Base-by-base conservation (phyloP, 768 basidiomycete species). In the Strobilomyces dryophilus region DNA sequence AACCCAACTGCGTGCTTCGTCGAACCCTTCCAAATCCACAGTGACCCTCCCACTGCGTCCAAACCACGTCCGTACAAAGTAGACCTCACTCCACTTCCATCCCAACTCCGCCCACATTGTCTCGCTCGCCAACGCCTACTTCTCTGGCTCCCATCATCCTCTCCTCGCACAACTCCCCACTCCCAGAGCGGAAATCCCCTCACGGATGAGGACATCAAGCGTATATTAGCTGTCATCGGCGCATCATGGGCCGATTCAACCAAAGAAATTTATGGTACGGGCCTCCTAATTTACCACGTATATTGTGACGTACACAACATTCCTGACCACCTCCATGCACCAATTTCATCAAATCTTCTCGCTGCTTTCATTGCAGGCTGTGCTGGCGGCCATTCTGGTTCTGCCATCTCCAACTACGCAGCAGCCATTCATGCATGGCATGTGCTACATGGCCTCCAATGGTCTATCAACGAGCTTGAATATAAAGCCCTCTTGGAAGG, bases 281-380 rank as follows among this genome's bases (percentile, higher is more conserved):
- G 43, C 0, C 37, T 58, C 0, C 26, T 55, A 0, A 6, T 24
- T 0, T 58, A 29, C 21, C 53, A 54, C 1, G 9, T 51, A 0
- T 45, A 39, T 24, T 52, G 41, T 1, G 24, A 55, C 5, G 10
- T 48, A 2, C 7, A 53, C 10, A 7, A 15, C 34, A 17, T 68
- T 0, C 62, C 66, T 0, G 15, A 44, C 0, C 40, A 29, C 0
- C 14, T 15, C 2, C 9, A 10, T 12, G 0, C 46, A 49, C 4
- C 18, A 29, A 1, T 41, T 17, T 0, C 32, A 17, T 0, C 1
- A 8, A 0, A 35, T 10, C 21, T 40, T 0, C 32, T 58, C 0
- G 0, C 9, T 0, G 14, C 53, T 0, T 56, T 58, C 24, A 7
- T 58, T 0, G 17, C 44, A 0, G 46, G 37, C 8, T 42, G 31